Evolutionary conservation across 352 stramenopile genomes (phyloP).

Genomic region (Pythium phragmiticola): DNA sequence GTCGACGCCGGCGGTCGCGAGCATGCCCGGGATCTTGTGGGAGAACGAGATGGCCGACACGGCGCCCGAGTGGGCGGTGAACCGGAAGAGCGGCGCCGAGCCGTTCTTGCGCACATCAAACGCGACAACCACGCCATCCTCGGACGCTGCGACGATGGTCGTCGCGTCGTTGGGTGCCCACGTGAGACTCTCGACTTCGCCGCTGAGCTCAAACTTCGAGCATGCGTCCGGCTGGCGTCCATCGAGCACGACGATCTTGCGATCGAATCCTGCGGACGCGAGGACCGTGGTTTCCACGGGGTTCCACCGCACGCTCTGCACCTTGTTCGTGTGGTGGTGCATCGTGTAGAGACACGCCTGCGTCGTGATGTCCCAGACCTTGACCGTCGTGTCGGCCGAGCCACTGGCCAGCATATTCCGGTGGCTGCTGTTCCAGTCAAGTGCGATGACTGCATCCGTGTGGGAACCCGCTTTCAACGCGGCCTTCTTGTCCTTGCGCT

Average conservation of each 20-base stretch:
- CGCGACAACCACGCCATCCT: constrained; percentile 93
- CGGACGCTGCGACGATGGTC: constrained; percentile 91
- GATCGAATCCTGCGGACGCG: constrained; percentile 94
- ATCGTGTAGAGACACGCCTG: constrained; percentile 95
- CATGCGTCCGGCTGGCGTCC: constrained; percentile 83
- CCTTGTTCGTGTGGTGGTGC: constrained; percentile 98
- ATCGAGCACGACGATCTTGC: constrained; percentile 93
- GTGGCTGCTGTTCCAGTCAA: constrained; percentile 98
- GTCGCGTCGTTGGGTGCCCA: constrained; percentile 94
- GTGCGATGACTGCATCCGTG: constrained; percentile 96
- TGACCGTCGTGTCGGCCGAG: constrained; percentile 97
- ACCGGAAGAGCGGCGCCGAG: constrained; percentile 88
- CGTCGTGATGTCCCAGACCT: constrained; percentile 94
- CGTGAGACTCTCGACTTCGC: constrained; percentile 89
- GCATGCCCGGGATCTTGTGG: constrained; percentile 87
- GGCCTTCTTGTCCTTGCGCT: constrained; percentile 67
- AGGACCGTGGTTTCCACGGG: constrained; percentile 95
- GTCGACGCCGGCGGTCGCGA: constrained; percentile 96
- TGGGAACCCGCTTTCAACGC: constrained; percentile 93
- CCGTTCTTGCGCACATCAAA: constrained; percentile 97
- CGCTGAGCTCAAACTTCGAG: constrained; percentile 77
- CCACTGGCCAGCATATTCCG: constrained; percentile 97
- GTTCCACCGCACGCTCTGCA: constrained; percentile 97
- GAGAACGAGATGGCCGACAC: constrained; percentile 88
- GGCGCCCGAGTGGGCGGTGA: constrained; percentile 89